Evolutionary conservation across 2,329 filamentous ascomycete species (phyloP).

Genomic region (Aspergillus ustus): DNA sequence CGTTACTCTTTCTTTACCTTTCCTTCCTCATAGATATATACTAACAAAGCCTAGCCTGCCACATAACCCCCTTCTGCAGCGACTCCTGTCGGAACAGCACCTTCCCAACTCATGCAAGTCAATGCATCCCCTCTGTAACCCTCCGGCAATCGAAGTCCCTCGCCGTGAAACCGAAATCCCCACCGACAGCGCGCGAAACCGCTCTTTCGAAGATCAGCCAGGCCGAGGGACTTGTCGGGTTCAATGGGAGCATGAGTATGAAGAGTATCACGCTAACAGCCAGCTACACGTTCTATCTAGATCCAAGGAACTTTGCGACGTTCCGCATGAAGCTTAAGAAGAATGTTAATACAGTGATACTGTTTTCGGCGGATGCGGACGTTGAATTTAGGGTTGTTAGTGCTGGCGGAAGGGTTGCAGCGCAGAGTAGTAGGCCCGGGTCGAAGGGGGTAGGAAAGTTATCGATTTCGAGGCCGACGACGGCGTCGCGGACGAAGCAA

Average conservation of each 20-base stretch:
- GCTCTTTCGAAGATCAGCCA: constrained; percentile 32
- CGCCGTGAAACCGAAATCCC: constrained; percentile 33
- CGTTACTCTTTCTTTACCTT: neutral
- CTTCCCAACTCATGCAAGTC: constrained; percentile 21
- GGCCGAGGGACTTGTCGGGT: constrained; percentile 12
- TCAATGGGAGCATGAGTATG: neutral
- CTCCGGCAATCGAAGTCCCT: constrained; percentile 38
- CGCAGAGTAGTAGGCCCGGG: neutral
- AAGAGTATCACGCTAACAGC: constrained; percentile 27
- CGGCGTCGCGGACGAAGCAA: neutral
- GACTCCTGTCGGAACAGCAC: constrained; percentile 30
- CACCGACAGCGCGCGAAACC: constrained; percentile 28
- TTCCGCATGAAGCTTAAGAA: constrained; percentile 38
- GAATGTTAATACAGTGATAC: constrained; percentile 32
- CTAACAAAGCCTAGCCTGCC: constrained; percentile 28
- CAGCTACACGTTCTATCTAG: constrained; percentile 36
- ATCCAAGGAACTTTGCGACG: constrained; percentile 38
- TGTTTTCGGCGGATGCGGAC: constrained; percentile 34
- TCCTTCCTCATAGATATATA: neutral
- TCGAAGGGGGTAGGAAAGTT: neutral
- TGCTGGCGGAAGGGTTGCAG: neutral
- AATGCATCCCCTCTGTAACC: constrained; percentile 36
- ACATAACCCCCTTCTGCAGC: constrained; percentile 36
- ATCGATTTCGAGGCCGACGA: constrained; percentile 1
- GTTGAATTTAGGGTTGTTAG: constrained; percentile 30